Percentiles rank a stretch among this genome's conserved stretches.
Evolutionary conservation across 1,284 basidiomycete genomes (phyloP).

Genomic region (Melampsora larici-populina): DNA sequence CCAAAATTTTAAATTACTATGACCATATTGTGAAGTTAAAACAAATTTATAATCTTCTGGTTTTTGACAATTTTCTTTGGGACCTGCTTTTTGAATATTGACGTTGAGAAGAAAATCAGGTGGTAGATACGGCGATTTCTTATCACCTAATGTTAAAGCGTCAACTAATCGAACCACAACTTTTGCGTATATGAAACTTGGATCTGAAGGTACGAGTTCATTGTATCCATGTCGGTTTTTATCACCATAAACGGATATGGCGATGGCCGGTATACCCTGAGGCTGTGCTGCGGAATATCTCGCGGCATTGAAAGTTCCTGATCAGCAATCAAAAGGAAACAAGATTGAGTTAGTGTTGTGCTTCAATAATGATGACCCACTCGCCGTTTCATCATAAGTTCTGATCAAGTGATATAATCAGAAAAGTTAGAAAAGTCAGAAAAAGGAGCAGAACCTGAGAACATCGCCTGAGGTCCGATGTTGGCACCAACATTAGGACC

Average conservation of each 20-base stretch:
- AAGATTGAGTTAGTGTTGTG: too few relatives aligned
- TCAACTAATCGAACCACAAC: neutral
- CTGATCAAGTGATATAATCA: too few relatives aligned
- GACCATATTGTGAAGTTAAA: neutral
- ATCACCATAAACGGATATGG: neutral
- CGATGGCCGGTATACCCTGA: neutral
- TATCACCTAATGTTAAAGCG: neutral
- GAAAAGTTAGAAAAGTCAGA: too few relatives aligned
- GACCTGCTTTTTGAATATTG: neutral
- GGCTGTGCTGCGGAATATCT: neutral
- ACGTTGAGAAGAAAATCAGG: neutral
- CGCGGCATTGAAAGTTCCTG: neutral
- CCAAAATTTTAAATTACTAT: neutral
- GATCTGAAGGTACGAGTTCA: neutral
- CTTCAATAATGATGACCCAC: too few relatives aligned
- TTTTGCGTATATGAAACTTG: neutral
- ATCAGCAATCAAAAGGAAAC: neutral
- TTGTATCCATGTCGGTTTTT: neutral
- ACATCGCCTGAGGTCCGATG: neutral
- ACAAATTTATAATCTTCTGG: conserved; percentile 10
- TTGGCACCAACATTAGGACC: neutral
- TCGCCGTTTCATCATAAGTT: too few relatives aligned
- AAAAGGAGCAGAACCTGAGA: neutral
- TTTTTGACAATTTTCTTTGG: neutral
- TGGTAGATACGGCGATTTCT: neutral